These are phyloP conservation scores for Sarcodon aspratus DNA, from an alignment of 768 basidiomycete species.

Conservation along the genomic window DNA sequence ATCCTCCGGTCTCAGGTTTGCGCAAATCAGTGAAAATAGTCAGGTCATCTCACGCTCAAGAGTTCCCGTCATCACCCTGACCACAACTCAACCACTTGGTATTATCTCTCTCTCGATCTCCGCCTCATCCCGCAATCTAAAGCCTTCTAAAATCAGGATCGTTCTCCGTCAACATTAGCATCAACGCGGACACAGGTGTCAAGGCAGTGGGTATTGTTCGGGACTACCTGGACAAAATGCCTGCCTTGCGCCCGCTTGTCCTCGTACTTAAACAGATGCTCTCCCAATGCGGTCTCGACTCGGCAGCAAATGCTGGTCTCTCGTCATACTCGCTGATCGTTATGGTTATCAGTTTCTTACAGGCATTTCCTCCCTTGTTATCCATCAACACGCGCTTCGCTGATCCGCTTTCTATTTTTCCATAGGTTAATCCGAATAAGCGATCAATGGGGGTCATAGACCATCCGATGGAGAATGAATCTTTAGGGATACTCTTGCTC, in stretches of 20 bases:
- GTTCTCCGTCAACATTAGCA: conserved; percentile 52
- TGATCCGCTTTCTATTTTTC: not conserved
- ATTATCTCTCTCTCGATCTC: conserved; percentile 1
- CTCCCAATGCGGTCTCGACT: conserved; percentile 43
- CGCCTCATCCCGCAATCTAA: not conserved
- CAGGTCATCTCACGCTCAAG: conserved; percentile 36
- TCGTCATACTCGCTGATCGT: conserved; percentile 58
- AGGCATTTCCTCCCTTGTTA: conserved; percentile 27
- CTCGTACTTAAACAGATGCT: conserved; percentile 56
- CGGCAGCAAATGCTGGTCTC: conserved; percentile 49
- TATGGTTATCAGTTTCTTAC: conserved; percentile 57
- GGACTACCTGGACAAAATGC: conserved; percentile 37
- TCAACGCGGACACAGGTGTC: conserved; percentile 51
- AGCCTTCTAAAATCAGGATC: conserved; percentile 27
- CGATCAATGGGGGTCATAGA: conserved; percentile 31
- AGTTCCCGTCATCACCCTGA: conserved; percentile 57
- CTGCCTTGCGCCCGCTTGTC: conserved; percentile 48
- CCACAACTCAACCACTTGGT: conserved; percentile 31
- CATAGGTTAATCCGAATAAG: conserved; percentile 50
- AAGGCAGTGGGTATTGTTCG: conserved; percentile 41
- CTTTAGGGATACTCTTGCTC: conserved; percentile 45
- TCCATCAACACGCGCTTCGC: too few relatives aligned
- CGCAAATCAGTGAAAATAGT: conserved; percentile 30
- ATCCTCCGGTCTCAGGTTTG: conserved; percentile 29
- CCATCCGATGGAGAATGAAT: conserved; percentile 34